Percentiles rank a stretch among this genome's conserved stretches.
These are phyloP conservation scores for Trypanosoma cruzi DNA, from an alignment of 208 protist species.

Conservation along the genomic window DNA sequence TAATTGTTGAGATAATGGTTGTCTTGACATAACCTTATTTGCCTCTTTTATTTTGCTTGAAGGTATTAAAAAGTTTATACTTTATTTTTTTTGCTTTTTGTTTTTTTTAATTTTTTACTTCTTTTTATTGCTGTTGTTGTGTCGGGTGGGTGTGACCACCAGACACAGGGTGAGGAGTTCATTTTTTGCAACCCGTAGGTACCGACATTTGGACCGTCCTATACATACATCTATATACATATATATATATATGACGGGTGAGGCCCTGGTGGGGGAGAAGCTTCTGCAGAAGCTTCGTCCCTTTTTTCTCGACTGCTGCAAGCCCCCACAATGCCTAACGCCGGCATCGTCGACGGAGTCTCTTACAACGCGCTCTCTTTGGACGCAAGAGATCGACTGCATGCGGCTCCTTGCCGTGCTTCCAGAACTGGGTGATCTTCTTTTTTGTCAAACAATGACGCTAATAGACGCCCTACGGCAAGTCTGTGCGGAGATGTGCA, in stretches of 20 bases:
- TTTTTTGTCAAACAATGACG: slow-evolving; percentile 52
- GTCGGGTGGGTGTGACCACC: too few species aligned
- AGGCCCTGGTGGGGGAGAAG: slow-evolving; percentile 5
- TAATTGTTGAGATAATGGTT: background rate
- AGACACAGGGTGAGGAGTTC: background rate
- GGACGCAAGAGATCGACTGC: slow-evolving; percentile 77
- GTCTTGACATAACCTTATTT: background rate
- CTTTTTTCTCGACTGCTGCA: slow-evolving; percentile 68
- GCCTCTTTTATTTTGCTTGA: background rate
- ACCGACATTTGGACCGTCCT: background rate
- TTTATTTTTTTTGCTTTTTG: background rate
- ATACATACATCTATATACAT: background rate
- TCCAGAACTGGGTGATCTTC: slow-evolving; percentile 40
- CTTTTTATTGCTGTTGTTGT: background rate
- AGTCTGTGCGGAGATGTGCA: slow-evolving; percentile 59
- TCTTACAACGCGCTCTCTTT: slow-evolving; percentile 38
- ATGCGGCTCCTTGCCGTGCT: slow-evolving; percentile 63
- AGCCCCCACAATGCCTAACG: slow-evolving; percentile 46
- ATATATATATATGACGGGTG: slow-evolving; percentile 3
- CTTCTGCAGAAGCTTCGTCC: slow-evolving; percentile 27
- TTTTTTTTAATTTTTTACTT: background rate
- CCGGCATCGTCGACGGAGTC: slow-evolving; percentile 8
- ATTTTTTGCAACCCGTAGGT: background rate
- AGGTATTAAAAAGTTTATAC: background rate
- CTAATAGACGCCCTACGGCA: slow-evolving; percentile 47